Conservation (phyloP, 1,284 basidiomycete species). For the Sphaerobolus stellatus region DNA sequence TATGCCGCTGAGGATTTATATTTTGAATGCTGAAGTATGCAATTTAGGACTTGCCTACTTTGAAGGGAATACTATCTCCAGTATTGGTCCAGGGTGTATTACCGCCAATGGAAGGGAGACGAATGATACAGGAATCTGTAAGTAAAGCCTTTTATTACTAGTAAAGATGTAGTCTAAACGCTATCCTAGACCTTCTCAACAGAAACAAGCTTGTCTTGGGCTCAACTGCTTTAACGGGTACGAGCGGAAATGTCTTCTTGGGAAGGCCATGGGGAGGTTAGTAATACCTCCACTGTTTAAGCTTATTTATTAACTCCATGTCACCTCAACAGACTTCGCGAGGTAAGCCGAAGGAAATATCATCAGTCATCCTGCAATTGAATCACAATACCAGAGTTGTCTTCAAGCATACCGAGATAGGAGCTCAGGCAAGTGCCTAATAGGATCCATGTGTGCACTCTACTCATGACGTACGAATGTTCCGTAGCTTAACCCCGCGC, state of each 20-base stretch:
- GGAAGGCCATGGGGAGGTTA: slow-evolving; percentile 53
- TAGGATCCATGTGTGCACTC: slow-evolving; percentile 25
- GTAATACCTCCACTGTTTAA: slow-evolving; percentile 14
- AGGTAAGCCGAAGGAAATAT: too few species aligned
- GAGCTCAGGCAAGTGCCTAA: slow-evolving; percentile 7
- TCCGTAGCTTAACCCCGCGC: slow-evolving; percentile 37
- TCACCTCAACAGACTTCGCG: too few species aligned
- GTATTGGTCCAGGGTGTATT: slow-evolving; percentile 41
- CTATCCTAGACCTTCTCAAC: slow-evolving; percentile 47
- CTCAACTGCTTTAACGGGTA: slow-evolving; percentile 39
- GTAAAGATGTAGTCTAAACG: neutral
- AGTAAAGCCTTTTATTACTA: slow-evolving; percentile 15
- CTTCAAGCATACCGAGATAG: slow-evolving; percentile 45
- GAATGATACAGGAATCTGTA: slow-evolving; percentile 49
- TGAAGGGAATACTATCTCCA: slow-evolving; percentile 46
- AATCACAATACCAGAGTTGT: slow-evolving; percentile 45
- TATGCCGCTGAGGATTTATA: neutral
- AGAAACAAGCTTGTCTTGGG: slow-evolving; percentile 48
- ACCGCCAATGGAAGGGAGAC: slow-evolving; percentile 52
- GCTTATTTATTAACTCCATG: too few species aligned
- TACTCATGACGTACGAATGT: neutral
- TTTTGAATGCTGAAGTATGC: too few species aligned
- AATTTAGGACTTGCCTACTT: slow-evolving; percentile 41
- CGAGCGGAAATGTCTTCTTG: slow-evolving; percentile 41
- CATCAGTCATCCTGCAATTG: too few species aligned